Conservation (phyloP, 257 asterid species). For the Solanum arcanum region DNA sequence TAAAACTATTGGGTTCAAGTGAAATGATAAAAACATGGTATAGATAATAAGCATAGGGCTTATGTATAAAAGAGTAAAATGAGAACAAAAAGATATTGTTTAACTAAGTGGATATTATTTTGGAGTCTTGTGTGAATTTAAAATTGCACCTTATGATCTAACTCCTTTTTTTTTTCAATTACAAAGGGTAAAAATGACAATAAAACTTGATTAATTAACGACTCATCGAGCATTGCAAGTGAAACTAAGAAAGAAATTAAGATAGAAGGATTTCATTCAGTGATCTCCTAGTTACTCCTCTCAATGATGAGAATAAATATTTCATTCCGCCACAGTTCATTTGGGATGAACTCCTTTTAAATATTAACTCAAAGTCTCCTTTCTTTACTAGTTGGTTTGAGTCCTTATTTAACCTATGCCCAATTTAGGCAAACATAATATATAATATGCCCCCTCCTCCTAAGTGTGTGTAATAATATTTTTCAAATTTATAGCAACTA, state of each 20-base stretch:
- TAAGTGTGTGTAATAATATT: not conserved
- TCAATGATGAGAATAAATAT: not conserved
- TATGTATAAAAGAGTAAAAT: not conserved
- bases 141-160: not conserved
- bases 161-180: not conserved
- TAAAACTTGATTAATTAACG: no score
- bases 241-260: no score
- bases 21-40: not conserved
- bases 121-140: not conserved
- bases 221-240: no score
- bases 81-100: no score
- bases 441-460: not conserved
- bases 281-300: not conserved
- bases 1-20: not conserved
- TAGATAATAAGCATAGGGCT: not conserved
- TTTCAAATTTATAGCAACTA: no score
- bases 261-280: no score
- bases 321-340: no score
- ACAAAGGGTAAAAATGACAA: not conserved
- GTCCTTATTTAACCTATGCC: not conserved
- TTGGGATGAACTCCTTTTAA: not conserved
- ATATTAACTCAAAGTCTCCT: not conserved
- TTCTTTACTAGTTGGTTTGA: not conserved
- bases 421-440: not conserved
- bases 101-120: not conserved